Evolutionary conservation across 2,329 filamentous ascomycete genomes (phyloP), one percentile per base, ranked within the genome.

Genomic region (Endoconidiophora laricicola): DNA sequence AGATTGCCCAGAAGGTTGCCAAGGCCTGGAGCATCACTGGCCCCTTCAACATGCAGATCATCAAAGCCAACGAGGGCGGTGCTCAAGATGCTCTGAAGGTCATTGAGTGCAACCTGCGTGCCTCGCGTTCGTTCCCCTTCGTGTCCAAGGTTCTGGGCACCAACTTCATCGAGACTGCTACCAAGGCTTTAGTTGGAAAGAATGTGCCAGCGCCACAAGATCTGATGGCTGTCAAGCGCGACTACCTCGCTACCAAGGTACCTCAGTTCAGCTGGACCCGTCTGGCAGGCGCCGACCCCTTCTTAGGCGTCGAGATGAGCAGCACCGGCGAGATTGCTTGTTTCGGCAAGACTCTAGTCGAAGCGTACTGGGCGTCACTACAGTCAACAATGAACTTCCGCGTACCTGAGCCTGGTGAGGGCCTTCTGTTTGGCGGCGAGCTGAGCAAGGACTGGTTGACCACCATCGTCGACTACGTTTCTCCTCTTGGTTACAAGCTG

Each of bases 41-140:
- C 50, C 91, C 91, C 53, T 98, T 96, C 79, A 98, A 98, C 76
- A 96, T 98, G 90, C 91, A 98, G 64, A 94, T 98, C 67, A 96
- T 98, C 76, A 94, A 94, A 71, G 86, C 84, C 36, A 78, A 82
- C 29, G 79, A 85, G 53, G 83, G 83, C 52, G 81, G 81, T 50
- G 76, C 82, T 61, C 78, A 84, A 33, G 36, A 40, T 43, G 72
- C 76, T 24, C 77, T 96, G 57, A 95, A 95, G 74, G 90, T 96
- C 60, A 96, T 96, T 56, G 90, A 96, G 69, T 96, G 90, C 72
- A 96, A 96, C 67, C 79, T 96, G 55, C 90, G 90, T 65, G 91
- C 90, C 52, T 96, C 90, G 54, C 87, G 90, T 55, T 96, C 90
- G 1, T 96, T 96, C 80, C 90, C 91, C 62, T 96, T 96, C 66